Conservation (phyloP, 1,139 yeast genomes). For the Wickerhamomyces sp. region DNA sequence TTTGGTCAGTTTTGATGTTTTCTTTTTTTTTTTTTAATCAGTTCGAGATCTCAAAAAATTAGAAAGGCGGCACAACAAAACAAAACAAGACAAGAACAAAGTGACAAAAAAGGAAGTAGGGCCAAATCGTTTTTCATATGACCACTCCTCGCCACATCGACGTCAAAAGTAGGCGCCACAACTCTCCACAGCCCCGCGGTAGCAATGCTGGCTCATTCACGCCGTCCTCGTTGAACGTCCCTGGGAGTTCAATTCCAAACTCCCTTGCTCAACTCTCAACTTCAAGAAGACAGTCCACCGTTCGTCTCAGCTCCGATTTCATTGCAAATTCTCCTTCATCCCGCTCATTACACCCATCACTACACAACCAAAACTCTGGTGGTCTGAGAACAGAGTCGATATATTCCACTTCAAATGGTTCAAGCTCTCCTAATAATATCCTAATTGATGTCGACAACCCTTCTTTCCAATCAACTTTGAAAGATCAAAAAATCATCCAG, state of each 20-base stretch:
- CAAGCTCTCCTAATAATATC: constrained; percentile 13
- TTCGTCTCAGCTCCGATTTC: constrained; percentile 15
- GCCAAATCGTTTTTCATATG: not conserved
- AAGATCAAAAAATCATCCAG: constrained; percentile 23
- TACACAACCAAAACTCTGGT: not conserved
- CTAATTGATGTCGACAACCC: constrained; percentile 28
- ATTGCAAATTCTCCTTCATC: constrained; percentile 5
- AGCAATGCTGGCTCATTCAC: not conserved
- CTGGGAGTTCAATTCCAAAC: not conserved
- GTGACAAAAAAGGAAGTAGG: too few species aligned
- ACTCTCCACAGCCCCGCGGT: not conserved
- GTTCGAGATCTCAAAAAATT: too few species aligned
- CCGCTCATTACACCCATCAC: constrained; percentile 3
- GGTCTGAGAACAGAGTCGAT: constrained; percentile 1
- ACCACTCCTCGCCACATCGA: constrained; percentile 1
- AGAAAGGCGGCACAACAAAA: not conserved
- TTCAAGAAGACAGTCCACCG: constrained; percentile 14
- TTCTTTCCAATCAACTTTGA: constrained; percentile 23
- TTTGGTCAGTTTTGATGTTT: too few species aligned
- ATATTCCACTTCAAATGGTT: constrained; percentile 3
- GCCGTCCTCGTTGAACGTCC: too few species aligned
- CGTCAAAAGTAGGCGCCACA: not conserved
- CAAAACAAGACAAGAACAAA: not conserved
- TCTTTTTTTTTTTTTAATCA: too few species aligned
- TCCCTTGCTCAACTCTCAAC: not conserved